Percentiles rank a stretch among this genome's conserved stretches.
These are phyloP conservation scores for Colletotrichum lentis DNA, from an alignment of 2,329 filamentous ascomycete species.

Conservation along the genomic window DNA sequence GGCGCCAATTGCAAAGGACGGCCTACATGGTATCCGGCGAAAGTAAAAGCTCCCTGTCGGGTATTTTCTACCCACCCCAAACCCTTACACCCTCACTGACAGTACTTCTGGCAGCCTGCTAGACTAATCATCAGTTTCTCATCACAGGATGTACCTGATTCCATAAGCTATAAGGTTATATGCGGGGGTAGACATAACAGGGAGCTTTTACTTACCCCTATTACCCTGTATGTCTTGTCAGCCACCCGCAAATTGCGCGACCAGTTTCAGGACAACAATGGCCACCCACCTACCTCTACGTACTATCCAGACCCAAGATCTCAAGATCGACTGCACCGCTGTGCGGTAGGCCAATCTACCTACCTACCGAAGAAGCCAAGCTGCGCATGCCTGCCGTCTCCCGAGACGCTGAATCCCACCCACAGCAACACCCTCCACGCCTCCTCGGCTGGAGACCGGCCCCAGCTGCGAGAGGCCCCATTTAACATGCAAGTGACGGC, in stretches of 20 bases:
- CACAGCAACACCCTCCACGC: slow-evolving; percentile 7
- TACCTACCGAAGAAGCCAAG: slow-evolving; percentile 27
- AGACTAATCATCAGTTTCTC: too few relatives aligned
- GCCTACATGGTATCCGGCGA: too few relatives aligned
- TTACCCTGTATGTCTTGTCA: too few relatives aligned
- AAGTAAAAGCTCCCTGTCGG: too few relatives aligned
- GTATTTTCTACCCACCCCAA: too few relatives aligned
- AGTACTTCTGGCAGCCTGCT: too few relatives aligned
- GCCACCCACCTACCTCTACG: slow-evolving; percentile 30
- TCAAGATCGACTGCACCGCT: slow-evolving; percentile 21
- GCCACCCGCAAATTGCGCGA: slow-evolving; percentile 22
- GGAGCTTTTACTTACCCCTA: too few relatives aligned
- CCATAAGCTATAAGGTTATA: too few relatives aligned
- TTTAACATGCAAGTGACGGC: slow-evolving; percentile 34
- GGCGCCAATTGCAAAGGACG: slow-evolving; percentile 22
- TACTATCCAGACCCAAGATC: slow-evolving; percentile 21
- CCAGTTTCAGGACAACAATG: slow-evolving; percentile 31
- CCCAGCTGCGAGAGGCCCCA: slow-evolving; percentile 27
- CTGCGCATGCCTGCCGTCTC: slow-evolving; percentile 16
- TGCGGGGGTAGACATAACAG: too few relatives aligned
- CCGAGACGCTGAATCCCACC: slow-evolving; percentile 26
- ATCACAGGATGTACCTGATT: too few relatives aligned
- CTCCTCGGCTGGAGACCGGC: slow-evolving; percentile 19
- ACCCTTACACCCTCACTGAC: too few relatives aligned
- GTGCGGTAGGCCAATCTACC: neutral